A percentile compares a stretch with the other conserved stretches of the same genome.
These are phyloP conservation scores for Aspergillus campestris DNA, from an alignment of 495 filamentous ascomycete species.

Conservation along the genomic window DNA sequence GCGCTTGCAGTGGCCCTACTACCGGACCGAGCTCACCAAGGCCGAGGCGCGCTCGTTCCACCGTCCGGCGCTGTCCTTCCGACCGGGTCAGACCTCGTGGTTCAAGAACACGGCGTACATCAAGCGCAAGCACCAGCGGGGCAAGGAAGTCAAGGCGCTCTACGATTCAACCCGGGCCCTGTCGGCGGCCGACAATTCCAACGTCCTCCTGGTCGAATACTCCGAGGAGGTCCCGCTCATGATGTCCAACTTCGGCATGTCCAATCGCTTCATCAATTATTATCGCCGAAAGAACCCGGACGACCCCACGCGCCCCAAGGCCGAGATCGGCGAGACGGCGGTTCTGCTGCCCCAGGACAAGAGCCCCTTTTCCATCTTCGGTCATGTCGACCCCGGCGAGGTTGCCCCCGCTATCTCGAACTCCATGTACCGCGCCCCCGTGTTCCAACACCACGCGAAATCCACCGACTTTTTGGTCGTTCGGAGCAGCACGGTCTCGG, in stretches of 20 bases:
- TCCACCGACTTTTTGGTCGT: slow-evolving; percentile 81
- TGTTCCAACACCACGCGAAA: slow-evolving; percentile 79
- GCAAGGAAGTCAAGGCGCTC: slow-evolving; percentile 63
- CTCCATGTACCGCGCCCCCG: slow-evolving; percentile 85
- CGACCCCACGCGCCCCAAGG: slow-evolving; percentile 63
- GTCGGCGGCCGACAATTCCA: slow-evolving; percentile 79
- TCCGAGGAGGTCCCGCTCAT: slow-evolving; percentile 88
- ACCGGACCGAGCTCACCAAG: slow-evolving; percentile 72
- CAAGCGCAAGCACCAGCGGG: slow-evolving; percentile 72
- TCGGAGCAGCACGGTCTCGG: slow-evolving; percentile 62
- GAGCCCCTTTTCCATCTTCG: slow-evolving; percentile 91
- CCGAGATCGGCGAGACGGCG: slow-evolving; percentile 75
- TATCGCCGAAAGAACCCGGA: slow-evolving; percentile 81
- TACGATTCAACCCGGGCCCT: slow-evolving; percentile 70
- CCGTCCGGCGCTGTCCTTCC: slow-evolving; percentile 62
- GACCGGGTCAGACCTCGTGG: slow-evolving; percentile 48
- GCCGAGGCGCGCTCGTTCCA: slow-evolving; percentile 86
- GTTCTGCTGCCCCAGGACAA: slow-evolving; percentile 88
- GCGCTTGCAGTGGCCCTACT: slow-evolving; percentile 87
- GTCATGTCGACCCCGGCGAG: slow-evolving; percentile 82
- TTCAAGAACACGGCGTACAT: slow-evolving; percentile 35
- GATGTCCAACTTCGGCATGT: slow-evolving; percentile 96
- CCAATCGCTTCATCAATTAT: slow-evolving; percentile 88
- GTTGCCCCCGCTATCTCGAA: slow-evolving; percentile 86
- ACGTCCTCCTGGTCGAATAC: slow-evolving; percentile 81